Base-by-base conservation (phyloP, 164 flowering plant genomes). In the Saururus chinensis region DNA sequence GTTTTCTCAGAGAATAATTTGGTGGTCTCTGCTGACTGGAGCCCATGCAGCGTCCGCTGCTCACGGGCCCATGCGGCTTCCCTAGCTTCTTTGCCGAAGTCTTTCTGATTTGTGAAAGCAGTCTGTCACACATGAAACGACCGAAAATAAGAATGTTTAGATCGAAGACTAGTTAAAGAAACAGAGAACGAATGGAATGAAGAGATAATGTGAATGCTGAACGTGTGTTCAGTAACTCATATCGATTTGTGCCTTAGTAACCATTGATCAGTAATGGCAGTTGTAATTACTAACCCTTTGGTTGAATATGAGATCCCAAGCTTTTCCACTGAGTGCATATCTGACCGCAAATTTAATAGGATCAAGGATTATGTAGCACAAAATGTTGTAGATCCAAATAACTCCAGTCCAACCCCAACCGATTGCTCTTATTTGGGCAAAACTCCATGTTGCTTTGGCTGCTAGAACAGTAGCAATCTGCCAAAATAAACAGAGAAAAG, bases 41-140 rank as follows among this genome's bases (percentile, higher is more conserved):
- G 80, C 53, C 89, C 95, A 59, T 85, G 89, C 21, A 77, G 70
- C 0, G 89, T 80, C 25, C 90, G 64, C 73, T 85, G 84, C 66
- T 75, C 85, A 22, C 75, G 53, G 30, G 88, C 95, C 95, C 92
- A 87, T 51, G 80, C 80, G 56, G 85, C 92, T 69, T 79, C 85
- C 0, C 95, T 76, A 41, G 72, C 88, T 82, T 79, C 92, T 65
- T 66, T 82, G 5, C 92, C 95, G 53, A 81, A 89, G 77, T 85
- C 82, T 70, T 79, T 87, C 59, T 78, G 65, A 61, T 57, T 75
- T 25, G 81, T 84, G 68, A 87, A 78, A 45, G 95, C 95, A 48
- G 83, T 85, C 95, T 89, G 77, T 13, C 23, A 24, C 41, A 45
- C 17, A 45, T 45, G 49, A 45, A 45, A 8, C 49, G 17, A 12